Base-by-base conservation (phyloP, 2,329 filamentous ascomycete genomes). In the Neofusicoccum sp. region DNA sequence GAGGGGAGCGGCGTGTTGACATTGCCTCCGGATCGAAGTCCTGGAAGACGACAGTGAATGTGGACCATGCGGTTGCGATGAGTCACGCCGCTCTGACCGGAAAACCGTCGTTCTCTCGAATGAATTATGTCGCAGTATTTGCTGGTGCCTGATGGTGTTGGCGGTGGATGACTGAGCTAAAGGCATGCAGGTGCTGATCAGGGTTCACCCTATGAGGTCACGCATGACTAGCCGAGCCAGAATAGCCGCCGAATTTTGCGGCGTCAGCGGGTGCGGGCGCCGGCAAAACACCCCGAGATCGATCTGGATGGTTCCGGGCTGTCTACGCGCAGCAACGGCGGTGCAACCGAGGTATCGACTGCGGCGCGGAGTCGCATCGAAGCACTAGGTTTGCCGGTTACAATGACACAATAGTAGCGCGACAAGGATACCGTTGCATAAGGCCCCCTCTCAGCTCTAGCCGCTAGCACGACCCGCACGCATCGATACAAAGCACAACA, bases 141-240 rank as follows among this genome's bases (percentile, higher is more conserved):
- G 22, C 22, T 48, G 22, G 5, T 22, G 31, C 4, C 31, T 14
- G 31, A 16, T 14, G 4, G 29, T 14, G 12, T 9, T 41, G 39
- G 39, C 45, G 54, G 33, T 58, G 54, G 41, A n/a, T 9, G 36
- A 16, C 14, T 31, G 12, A 29, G 54, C 22, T n/a, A 9, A 58
- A 22, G 22, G n/a, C 12, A 34, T 33, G 41, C 41, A 37, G 54
- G 39, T 58, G 54, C 29, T 39, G 54, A 58, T 58, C 54, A 58
- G 41, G 54, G 54, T 58, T 58, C 54, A 44, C 22, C 52, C 28
- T 56, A 56, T 56, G 50, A 41, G 36, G 50, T 43, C 29, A 34
- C 54, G 31, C 39, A 29, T 31, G 37, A 29, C 39, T 41, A 43
- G 31, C 52, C 52, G 52, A 41, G 39, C 52, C 49, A 16, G 22